Evolutionary conservation across 1,284 basidiomycete genomes (phyloP).

Genomic region (Cutaneotrichosporon curvatum): DNA sequence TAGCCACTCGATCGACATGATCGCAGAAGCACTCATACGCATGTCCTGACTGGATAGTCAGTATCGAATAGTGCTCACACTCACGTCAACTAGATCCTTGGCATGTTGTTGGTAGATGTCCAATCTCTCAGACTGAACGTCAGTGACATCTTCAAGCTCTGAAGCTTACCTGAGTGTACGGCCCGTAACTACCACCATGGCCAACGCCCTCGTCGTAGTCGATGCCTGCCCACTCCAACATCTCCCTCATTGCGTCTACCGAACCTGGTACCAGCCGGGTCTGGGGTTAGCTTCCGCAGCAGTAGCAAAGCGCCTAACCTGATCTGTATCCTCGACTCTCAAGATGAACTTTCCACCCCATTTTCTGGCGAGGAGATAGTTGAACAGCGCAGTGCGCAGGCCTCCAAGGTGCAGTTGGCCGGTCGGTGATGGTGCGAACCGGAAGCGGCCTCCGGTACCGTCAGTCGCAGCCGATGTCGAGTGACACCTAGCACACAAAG

Average conservation of each 20-base stretch:
- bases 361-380: conserved; percentile 77
- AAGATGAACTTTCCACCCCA: conserved; percentile 76
- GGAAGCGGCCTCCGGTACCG: conserved; percentile 48
- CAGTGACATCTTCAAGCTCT: neutral
- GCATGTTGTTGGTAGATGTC: conserved; percentile 74
- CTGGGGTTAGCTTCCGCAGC: conserved; percentile 46
- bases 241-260: conserved; percentile 67
- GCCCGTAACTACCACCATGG: conserved; percentile 61
- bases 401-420: conserved; percentile 91
- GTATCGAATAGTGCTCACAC: conserved; percentile 12
- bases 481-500: neutral
- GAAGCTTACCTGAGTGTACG: conserved; percentile 69
- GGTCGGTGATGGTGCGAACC: conserved; percentile 96
- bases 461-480: neutral
- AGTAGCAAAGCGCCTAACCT: conserved; percentile 54
- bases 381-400: conserved; percentile 90
- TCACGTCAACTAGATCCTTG: conserved; percentile 65
- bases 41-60: conserved; percentile 57
- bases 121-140: conserved; percentile 69
- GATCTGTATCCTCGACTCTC: conserved; percentile 91
- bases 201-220: conserved; percentile 89
- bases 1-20: conserved; percentile 58
- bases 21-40: conserved; percentile 96
- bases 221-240: conserved; percentile 86
- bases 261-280: conserved; percentile 72